A percentile compares a stretch with the other conserved stretches of the same genome.
Evolutionary conservation across 768 basidiomycete genomes (phyloP).

Genomic region (Naganishia vaughanmartiniae): DNA sequence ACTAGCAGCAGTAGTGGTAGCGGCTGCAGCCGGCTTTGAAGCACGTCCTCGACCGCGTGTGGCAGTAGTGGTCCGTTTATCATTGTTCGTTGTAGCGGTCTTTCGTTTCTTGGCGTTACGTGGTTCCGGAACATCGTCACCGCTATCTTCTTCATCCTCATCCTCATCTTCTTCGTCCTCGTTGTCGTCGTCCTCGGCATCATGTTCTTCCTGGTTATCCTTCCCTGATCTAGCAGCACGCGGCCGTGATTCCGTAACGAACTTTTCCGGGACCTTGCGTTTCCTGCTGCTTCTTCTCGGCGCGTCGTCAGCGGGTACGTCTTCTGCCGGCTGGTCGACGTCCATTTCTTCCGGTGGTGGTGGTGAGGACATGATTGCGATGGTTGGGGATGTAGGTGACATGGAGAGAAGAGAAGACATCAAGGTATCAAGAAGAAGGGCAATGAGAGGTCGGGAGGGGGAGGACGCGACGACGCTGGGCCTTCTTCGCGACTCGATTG

Average conservation of each 20-base stretch:
- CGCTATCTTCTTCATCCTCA: slow-evolving; percentile 12
- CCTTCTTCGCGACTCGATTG: neutral
- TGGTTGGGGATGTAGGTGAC: neutral
- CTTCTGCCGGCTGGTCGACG: neutral
- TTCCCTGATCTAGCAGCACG: neutral
- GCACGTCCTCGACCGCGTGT: slow-evolving; percentile 15
- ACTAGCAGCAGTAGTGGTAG: neutral
- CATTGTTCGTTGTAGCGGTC: slow-evolving; percentile 7
- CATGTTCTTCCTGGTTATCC: neutral
- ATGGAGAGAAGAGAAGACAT: neutral
- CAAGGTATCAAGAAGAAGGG: neutral
- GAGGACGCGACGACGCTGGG: slow-evolving; percentile 1
- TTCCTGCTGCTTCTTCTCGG: slow-evolving; percentile 23
- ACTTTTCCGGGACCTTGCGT: slow-evolving; percentile 19
- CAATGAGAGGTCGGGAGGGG: neutral
- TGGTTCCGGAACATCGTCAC: neutral
- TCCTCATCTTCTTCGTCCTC: slow-evolving; percentile 19
- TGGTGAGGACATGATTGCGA: neutral
- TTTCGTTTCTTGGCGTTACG: slow-evolving; percentile 14
- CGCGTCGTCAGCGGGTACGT: neutral
- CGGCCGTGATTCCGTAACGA: neutral
- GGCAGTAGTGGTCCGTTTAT: neutral
- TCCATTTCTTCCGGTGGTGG: slow-evolving; percentile 13
- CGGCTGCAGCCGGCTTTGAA: neutral
- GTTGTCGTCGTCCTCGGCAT: neutral